phyloP scores from a whole-genome alignment of 331 rosid genomes.

The Quercus phellos region DNA sequence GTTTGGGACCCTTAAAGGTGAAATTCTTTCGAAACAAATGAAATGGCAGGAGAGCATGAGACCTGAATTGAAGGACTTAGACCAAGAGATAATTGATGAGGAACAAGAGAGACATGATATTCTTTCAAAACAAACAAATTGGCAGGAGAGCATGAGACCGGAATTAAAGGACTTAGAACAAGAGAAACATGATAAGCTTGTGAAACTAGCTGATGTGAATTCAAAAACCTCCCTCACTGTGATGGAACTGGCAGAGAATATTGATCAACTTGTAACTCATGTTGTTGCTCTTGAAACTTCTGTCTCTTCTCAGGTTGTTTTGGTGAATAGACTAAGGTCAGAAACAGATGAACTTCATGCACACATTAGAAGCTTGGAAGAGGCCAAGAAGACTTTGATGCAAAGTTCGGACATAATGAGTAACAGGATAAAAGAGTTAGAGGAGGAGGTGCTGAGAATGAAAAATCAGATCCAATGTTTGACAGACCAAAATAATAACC shows the following conservation, averaged over 20 bases:
- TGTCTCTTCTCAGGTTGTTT: conserved; percentile 56
- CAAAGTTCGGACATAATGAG: conserved; percentile 46
- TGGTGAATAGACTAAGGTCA: conserved; percentile 49
- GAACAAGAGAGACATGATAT: conserved; percentile 35
- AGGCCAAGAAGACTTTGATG: conserved; percentile 51
- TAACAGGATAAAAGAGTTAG: conserved; percentile 55
- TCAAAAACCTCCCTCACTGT: conserved; percentile 38
- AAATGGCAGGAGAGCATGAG: conserved; percentile 9
- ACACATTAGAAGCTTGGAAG: conserved; percentile 53
- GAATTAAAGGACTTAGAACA: conserved; percentile 25
- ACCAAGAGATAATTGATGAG: conserved; percentile 24
- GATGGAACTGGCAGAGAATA: conserved; percentile 64
- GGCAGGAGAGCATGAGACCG: conserved; percentile 11
- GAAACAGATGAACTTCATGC: conserved; percentile 62
- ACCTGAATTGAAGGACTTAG: conserved; percentile 19
- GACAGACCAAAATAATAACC: conserved; percentile 28
- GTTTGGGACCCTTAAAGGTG: conserved; percentile 41
- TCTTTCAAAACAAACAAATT: conserved; percentile 14
- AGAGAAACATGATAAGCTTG: conserved; percentile 30
- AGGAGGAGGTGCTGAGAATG: conserved; percentile 51
- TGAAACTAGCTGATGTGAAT: conserved; percentile 35
- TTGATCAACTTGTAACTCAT: conserved; percentile 75
- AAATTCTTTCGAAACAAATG: conserved; percentile 26
- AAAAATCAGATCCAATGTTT: conserved; percentile 38
- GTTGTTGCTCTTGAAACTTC: conserved; percentile 60